Conservation (phyloP, 2,329 filamentous ascomycete genomes). For the Aureobasidium sp. region DNA sequence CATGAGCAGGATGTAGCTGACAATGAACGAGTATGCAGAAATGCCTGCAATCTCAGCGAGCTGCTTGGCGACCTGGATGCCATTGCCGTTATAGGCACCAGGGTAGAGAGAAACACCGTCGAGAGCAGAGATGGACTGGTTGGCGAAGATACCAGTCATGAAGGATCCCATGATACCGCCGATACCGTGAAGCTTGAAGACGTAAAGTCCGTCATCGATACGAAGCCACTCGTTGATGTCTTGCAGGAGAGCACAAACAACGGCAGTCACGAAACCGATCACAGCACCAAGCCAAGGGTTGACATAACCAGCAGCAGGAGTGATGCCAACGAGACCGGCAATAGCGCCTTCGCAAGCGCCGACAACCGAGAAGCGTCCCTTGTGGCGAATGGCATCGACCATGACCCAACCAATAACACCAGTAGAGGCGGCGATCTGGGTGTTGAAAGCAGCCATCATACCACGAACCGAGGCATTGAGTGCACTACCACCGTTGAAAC, state of each 20-base stretch:
- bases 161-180: conserved; percentile 53
- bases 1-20: conserved; percentile 46
- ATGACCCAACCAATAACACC: conserved; percentile 49
- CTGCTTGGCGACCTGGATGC: conserved; percentile 49
- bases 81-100: conserved; percentile 48
- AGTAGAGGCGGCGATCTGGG: conserved; percentile 48
- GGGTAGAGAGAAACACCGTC: conserved; percentile 44
- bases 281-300: conserved; percentile 47
- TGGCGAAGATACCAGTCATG: conserved; percentile 52
- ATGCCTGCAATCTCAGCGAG: conserved; percentile 51
- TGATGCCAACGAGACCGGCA: conserved; percentile 49
- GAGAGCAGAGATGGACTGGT: conserved; percentile 40
- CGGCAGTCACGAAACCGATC: conserved; percentile 50
- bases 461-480: conserved; percentile 47
- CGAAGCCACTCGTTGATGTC: conserved; percentile 47
- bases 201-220: conserved; percentile 53
- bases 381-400: conserved; percentile 46
- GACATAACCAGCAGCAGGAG: conserved; percentile 34
- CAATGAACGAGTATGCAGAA: conserved; percentile 45
- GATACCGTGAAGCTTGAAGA: conserved; percentile 53
- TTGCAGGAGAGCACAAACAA: conserved; percentile 43
- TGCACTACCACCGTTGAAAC: conserved; percentile 51
- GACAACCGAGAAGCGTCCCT: conserved; percentile 48
- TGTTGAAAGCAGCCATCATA: conserved; percentile 52
- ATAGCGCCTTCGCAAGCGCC: conserved; percentile 53